Base-by-base conservation (phyloP, 2,329 filamentous ascomycete genomes). In the Neofusicoccum sp. region DNA sequence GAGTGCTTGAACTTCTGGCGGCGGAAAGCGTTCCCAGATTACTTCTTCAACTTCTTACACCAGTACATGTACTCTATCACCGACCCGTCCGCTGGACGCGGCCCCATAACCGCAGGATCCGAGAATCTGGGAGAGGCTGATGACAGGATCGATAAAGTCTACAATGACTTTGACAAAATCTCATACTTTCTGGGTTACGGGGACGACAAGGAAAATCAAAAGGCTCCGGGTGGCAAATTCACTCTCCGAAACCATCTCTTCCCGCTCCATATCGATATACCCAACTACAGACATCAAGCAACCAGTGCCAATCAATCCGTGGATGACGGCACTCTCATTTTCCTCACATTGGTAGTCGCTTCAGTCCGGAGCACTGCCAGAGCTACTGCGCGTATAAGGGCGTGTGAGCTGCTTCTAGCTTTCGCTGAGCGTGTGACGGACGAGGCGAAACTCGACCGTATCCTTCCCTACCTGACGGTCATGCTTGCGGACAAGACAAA, bases 41-140 rank as follows among this genome's bases (percentile, higher is more conserved):
- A 99, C 76, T 99, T 99, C 70, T 98, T 97, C 80, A 96, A 86
- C 71, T 98, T 99, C 71, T 81, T 99, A 33, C 95, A 99, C 72
- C 93, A 97, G 69, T 96, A 99, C 71, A 97, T 99, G 91, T 90
- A 91, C 66, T 84, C 96, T 59, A 90, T 99, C 64, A 98, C 95
- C 3, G 92, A 98, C 71, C 89, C 93, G 0, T 90, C 89, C 0
- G 90, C 91, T 1, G 91, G 91, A 0, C 88, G 89, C 65, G 87
- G 84, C 57, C 84, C 87, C 9, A 83, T 91, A 43, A 88, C 88
- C 8, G 85, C 89, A 1, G 82, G 85, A 9, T 78, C 82, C 3
- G 86, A 84, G 65, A 96, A 93, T 69, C 80, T 93, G 57, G 89
- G 89, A 63, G 92, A 97, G 73, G 87, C 92, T 1, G 95, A 99